Evolutionary conservation across 768 basidiomycete genomes (phyloP).

Genomic region (Boletus sp.): DNA sequence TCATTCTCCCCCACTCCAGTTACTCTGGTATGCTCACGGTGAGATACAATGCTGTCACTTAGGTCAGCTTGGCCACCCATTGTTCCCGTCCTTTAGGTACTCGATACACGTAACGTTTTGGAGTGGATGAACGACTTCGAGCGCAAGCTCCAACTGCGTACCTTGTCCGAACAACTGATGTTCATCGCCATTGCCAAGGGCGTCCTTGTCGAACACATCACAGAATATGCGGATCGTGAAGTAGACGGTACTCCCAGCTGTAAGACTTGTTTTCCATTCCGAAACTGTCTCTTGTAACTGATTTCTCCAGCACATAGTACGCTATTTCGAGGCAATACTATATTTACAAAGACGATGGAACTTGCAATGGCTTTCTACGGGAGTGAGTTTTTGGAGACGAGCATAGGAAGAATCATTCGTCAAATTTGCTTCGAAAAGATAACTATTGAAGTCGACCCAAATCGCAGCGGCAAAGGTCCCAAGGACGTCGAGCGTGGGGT

Average conservation of each 20-base stretch:
- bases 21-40: slow-evolving; percentile 65
- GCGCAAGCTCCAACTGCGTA: slow-evolving; percentile 61
- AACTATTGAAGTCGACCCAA: slow-evolving; percentile 79
- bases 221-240: slow-evolving; percentile 65
- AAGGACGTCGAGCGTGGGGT: slow-evolving; percentile 67
- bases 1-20: slow-evolving; percentile 65
- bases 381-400: slow-evolving; percentile 73
- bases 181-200: slow-evolving; percentile 68
- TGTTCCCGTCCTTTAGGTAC: slow-evolving; percentile 10
- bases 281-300: not conserved
- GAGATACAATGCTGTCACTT: slow-evolving; percentile 15
- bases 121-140: slow-evolving; percentile 76
- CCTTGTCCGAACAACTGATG: slow-evolving; percentile 57
- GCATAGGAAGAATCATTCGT: slow-evolving; percentile 69
- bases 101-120: slow-evolving; percentile 61
- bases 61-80: not conserved
- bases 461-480: slow-evolving; percentile 54
- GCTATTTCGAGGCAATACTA: slow-evolving; percentile 66
- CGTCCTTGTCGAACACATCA: slow-evolving; percentile 62
- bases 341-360: slow-evolving; percentile 73
- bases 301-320: slow-evolving; percentile 62
- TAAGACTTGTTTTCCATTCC: slow-evolving; percentile 33
- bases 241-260: slow-evolving; percentile 66
- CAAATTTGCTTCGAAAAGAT: slow-evolving; percentile 69
- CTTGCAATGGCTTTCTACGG: slow-evolving; percentile 80